Percentiles rank a stretch among this genome's conserved stretches.
These are phyloP conservation scores for Mortierella sp. DNA, from an alignment of 371 early-diverging fungal genomes.

Conservation along the genomic window DNA sequence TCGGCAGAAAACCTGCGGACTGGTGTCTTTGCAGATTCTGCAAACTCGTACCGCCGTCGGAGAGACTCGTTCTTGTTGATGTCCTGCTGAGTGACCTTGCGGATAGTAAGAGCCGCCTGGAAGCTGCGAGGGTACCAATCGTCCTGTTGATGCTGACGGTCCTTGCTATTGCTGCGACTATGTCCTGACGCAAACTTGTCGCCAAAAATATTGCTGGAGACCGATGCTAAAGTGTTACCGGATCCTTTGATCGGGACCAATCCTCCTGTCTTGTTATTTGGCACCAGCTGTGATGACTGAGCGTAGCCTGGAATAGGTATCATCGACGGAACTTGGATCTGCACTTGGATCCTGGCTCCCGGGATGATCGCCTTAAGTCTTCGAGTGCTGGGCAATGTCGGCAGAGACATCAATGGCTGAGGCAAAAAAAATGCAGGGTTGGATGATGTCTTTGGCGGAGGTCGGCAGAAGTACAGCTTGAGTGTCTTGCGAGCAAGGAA, in stretches of 20 bases:
- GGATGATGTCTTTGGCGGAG: conserved; percentile 19
- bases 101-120: conserved; percentile 46
- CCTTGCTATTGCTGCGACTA: not conserved
- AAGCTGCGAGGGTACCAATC: conserved; percentile 26
- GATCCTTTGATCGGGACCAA: conserved; percentile 13
- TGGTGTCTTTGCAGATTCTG: conserved; percentile 23
- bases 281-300: conserved; percentile 28
- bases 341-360: conserved; percentile 45
- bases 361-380: conserved; percentile 49
- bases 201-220: not conserved
- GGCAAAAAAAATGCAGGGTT: conserved; percentile 31
- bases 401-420: conserved; percentile 40
- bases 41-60: conserved; percentile 10
- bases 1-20: not conserved
- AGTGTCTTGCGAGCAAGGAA: conserved; percentile 39
- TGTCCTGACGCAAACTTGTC: not conserved
- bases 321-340: conserved; percentile 44
- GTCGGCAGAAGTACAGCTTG: conserved; percentile 39
- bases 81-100: conserved; percentile 33
- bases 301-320: conserved; percentile 46
- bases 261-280: conserved; percentile 27
- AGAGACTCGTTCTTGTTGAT: conserved; percentile 20
- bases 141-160: not conserved
- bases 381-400: conserved; percentile 43
- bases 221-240: not conserved